These are phyloP conservation scores for Tetraselmis striata DNA, from an alignment of 139 green algal genomes.

Conservation along the genomic window DNA sequence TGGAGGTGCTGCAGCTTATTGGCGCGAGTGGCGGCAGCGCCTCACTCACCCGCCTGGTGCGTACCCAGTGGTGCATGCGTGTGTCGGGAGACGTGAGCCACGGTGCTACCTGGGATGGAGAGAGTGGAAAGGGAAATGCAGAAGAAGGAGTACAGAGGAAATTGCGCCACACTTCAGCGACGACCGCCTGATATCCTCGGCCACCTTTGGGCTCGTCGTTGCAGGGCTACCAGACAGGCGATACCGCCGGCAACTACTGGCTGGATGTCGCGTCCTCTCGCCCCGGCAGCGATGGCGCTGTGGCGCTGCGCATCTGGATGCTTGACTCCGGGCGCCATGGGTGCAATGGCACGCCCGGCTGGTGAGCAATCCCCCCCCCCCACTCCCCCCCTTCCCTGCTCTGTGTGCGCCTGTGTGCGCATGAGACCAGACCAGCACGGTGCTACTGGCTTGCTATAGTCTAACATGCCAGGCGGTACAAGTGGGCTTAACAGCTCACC, in stretches of 20 bases:
- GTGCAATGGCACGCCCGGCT: slow-evolving; percentile 19
- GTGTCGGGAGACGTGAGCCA: too few species aligned
- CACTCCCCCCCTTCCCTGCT: not conserved
- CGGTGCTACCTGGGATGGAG: too few species aligned
- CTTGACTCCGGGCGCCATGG: slow-evolving; percentile 24
- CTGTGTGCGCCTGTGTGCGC: too few species aligned
- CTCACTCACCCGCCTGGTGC: not conserved
- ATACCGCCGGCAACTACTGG: slow-evolving; percentile 26
- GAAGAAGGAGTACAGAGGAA: too few species aligned
- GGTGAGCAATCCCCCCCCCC: slow-evolving; percentile 5
- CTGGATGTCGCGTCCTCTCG: slow-evolving; percentile 23
- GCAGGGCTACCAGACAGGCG: not conserved
- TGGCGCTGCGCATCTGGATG: slow-evolving; percentile 35
- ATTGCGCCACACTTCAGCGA: too few species aligned
- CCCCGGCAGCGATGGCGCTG: not conserved
- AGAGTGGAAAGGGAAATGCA: too few species aligned
- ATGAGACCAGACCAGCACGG: too few species aligned
- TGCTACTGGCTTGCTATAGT: too few species aligned
- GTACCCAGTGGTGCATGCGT: not conserved
- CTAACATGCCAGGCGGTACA: too few species aligned
- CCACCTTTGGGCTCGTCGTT: too few species aligned
- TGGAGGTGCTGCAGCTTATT: not conserved
- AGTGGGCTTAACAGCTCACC: too few species aligned
- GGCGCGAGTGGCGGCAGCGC: not conserved
- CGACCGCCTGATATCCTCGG: too few species aligned